Conservation (phyloP, 2,329 filamentous ascomycete genomes). For the Aaosphaeria arxii region DNA sequence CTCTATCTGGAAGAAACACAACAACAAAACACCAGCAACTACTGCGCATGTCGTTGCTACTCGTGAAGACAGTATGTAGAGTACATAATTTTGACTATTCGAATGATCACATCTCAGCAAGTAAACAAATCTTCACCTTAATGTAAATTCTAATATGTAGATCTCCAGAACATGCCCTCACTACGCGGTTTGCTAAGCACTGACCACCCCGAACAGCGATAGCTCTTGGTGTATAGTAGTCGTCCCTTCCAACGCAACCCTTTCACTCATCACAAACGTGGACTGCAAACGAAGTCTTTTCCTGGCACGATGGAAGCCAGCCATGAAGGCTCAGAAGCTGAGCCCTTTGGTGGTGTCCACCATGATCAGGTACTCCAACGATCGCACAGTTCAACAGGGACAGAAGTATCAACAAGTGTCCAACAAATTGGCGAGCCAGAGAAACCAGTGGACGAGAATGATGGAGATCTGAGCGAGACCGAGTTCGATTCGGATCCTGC, state of each 20-base stretch:
- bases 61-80: constrained; percentile 4
- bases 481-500: constrained; percentile 22
- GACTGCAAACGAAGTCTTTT: not conserved
- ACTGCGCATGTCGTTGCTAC: not conserved
- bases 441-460: constrained; percentile 8
- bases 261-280: not conserved
- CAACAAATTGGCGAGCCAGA: constrained; percentile 5
- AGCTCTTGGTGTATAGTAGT: not conserved
- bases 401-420: constrained; percentile 16
- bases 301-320: no score
- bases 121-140: not conserved
- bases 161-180: not conserved
- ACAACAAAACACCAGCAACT: not conserved
- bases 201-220: not conserved
- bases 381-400: constrained; percentile 18
- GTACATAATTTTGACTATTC: not conserved
- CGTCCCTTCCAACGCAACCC: not conserved
- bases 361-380: not conserved
- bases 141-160: constrained; percentile 1
- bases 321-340: constrained; percentile 6
- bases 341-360: constrained; percentile 2
- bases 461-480: constrained; percentile 6
- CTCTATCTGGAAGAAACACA: not conserved
- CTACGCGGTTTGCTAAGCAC: not conserved
- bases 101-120: not conserved